Percentiles rank a stretch among this genome's conserved stretches.
Evolutionary conservation across 768 basidiomycete genomes (phyloP).

Genomic region (Galerina sulciceps): DNA sequence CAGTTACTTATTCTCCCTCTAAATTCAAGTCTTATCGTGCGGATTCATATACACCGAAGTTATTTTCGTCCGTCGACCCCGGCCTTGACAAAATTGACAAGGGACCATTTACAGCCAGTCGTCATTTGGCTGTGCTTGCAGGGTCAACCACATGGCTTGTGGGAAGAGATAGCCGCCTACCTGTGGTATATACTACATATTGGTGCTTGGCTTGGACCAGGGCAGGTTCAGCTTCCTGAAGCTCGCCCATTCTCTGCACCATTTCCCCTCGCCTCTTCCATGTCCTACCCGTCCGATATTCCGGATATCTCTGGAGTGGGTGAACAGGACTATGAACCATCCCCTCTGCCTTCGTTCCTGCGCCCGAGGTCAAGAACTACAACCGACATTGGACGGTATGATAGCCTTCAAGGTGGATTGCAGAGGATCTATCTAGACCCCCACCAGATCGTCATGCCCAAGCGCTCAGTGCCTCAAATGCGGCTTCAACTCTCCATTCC

Average conservation of each 20-base stretch:
- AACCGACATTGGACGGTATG: neutral
- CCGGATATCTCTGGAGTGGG: neutral
- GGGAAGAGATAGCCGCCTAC: neutral
- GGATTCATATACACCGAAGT: too few relatives aligned
- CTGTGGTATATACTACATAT: neutral
- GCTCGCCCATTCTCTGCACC: neutral
- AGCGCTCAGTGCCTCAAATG: conserved; percentile 1
- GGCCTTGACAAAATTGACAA: neutral
- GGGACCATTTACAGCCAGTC: neutral
- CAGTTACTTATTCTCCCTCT: neutral
- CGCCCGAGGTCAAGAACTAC: conserved; percentile 5
- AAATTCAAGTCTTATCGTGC: neutral
- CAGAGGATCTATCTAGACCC: neutral
- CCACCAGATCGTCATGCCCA: neutral
- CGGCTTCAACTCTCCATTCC: conserved; percentile 18
- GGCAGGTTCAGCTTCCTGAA: neutral
- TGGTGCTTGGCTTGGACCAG: neutral
- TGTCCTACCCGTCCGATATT: neutral
- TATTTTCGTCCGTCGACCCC: neutral
- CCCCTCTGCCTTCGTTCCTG: neutral
- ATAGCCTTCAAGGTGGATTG: neutral
- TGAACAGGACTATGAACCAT: neutral
- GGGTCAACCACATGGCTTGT: neutral
- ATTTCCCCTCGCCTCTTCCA: neutral
- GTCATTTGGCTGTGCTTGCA: conserved; percentile 2